Evolutionary conservation across 2,329 filamentous ascomycete genomes (phyloP), one percentile per base, ranked within the genome.

Genomic region (Cercospora sojina): DNA sequence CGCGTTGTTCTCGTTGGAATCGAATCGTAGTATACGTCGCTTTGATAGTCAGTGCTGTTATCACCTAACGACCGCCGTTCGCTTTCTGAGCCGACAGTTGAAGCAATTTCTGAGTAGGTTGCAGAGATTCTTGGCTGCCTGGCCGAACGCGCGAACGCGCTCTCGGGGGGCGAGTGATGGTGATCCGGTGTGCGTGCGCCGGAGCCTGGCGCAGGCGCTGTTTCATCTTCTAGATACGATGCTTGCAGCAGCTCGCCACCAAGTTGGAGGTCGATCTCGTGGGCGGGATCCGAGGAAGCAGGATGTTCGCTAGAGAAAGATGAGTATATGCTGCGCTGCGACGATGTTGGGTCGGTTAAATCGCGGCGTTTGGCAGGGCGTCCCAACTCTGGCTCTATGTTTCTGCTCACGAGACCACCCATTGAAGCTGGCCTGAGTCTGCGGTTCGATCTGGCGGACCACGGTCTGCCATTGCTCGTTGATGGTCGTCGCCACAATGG

Each of bases 21-120:
- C 31, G 91, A 93, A 80, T 93, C 91, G 77, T 88, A 93, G 64
- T 90, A 83, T 18, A 88, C 91, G 73, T 93, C 91, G 76, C 90
- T 92, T 79, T 88, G 89, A 74, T 90, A 87, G 76, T 92, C 90
- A n/a, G 87, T 88, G 73, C 92, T 91, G 73, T 92, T 89, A 64
- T 92, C 91, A 65, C 92, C 90, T 23, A 86, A 86, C 10, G 87
- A 91, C 71, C 87, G 86, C 68, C 81, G 82, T 67, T 92, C 89
- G 74, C 86, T 85, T 72, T 93, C 91, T 29, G 89, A 92, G 67
- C 88, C 89, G 68, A 87, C 82, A 29, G 88, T 90, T 25, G 89
- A 91, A 31, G 85, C 81, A 63, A 84, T 83, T 74, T 88, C 86
- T 23, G 87, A 88, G 62, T 82, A 81, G 49, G 85, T 81, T 53